A percentile compares a stretch with the other conserved stretches of the same genome.
Conservation (phyloP, 1,284 basidiomycete genomes). For the Ceratobasidium sp. region DNA sequence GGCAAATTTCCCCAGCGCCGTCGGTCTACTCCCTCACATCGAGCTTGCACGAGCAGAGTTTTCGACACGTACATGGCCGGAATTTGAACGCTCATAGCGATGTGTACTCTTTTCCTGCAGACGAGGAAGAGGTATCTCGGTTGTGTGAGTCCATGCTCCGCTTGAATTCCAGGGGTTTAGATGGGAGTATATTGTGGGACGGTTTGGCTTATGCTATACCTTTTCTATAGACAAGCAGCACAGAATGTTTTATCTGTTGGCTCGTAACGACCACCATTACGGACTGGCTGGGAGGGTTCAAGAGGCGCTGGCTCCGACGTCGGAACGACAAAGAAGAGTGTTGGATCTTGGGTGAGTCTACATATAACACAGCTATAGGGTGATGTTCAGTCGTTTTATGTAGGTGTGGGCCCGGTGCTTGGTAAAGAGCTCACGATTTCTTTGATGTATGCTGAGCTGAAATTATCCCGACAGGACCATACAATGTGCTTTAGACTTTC, state of each 20-base stretch:
- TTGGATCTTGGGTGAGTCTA: slow-evolving; percentile 66
- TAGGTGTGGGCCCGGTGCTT: slow-evolving; percentile 77
- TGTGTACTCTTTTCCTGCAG: slow-evolving; percentile 77
- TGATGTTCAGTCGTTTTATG: background rate
- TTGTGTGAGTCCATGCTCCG: slow-evolving; percentile 62
- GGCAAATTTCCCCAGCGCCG: slow-evolving; percentile 23
- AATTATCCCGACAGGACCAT: slow-evolving; percentile 66
- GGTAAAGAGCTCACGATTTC: slow-evolving; percentile 63
- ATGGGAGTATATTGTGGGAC: too few species aligned
- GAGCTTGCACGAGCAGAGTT: slow-evolving; percentile 61
- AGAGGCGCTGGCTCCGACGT: slow-evolving; percentile 41
- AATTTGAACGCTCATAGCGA: slow-evolving; percentile 79
- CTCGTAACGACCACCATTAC: slow-evolving; percentile 46
- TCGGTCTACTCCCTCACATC: slow-evolving; percentile 33
- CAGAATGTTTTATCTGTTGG: slow-evolving; percentile 70
- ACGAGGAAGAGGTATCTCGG: slow-evolving; percentile 75
- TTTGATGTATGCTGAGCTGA: too few species aligned
- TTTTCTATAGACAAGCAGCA: slow-evolving; percentile 69
- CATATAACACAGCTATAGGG: background rate
- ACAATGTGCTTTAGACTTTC: slow-evolving; percentile 76
- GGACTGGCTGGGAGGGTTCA: slow-evolving; percentile 55
- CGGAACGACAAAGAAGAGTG: slow-evolving; percentile 60
- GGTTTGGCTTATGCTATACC: slow-evolving; percentile 31
- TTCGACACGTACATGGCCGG: slow-evolving; percentile 73
- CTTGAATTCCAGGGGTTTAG: slow-evolving; percentile 16